Evolutionary conservation across 2,329 filamentous ascomycete genomes (phyloP), one percentile per base, ranked within the genome.

Genomic region (Fusarium neocosmosporiellum): DNA sequence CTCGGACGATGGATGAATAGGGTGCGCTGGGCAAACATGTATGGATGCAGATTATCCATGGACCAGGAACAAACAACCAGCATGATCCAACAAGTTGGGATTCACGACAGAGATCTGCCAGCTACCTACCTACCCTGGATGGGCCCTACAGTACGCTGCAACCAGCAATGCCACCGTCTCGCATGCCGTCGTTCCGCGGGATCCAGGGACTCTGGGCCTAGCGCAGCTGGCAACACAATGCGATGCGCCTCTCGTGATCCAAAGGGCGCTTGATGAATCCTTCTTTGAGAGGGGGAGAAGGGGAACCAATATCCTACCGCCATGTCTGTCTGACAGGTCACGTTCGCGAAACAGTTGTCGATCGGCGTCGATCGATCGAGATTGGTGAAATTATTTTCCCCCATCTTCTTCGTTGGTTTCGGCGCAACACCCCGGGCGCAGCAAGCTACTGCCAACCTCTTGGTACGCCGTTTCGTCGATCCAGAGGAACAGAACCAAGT

Each of bases 341-440:
- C 59, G 68, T 36, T 72, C 54, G 59, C 55, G 41, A 57, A 61
- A 33, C 39, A 29, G 41, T 63, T 37, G 72, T 59, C 58, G 72
- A 74, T 74, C 71, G 50, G 48, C 62, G 71, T 63, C 71, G 72
- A 74, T 74, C 72, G 72, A 74, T 74, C 72, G 72, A 74, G 72
- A 74, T 74, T 72, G 43, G 31, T 67, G 69, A 74, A 63, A 36
- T 55, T 27, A 39, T 53, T 46, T 48, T 55, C 11, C 59, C 53
- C 31, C 20, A 20, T 55, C 24, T 54, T 61, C 16, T 33, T 29
- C n/a, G 18, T 50, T 29, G 10, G 27, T 31, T 50, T 54, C 61
- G 43, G 43, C 57, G 53, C 64, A 43, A 65, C 59, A 63, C 62
- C 41, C 58, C 66, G 2, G 43, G 57, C 41, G 66, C 66, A 31